Evolutionary conservation across 1,284 basidiomycete species (phyloP).

Genomic region (Peniophora sp.): DNA sequence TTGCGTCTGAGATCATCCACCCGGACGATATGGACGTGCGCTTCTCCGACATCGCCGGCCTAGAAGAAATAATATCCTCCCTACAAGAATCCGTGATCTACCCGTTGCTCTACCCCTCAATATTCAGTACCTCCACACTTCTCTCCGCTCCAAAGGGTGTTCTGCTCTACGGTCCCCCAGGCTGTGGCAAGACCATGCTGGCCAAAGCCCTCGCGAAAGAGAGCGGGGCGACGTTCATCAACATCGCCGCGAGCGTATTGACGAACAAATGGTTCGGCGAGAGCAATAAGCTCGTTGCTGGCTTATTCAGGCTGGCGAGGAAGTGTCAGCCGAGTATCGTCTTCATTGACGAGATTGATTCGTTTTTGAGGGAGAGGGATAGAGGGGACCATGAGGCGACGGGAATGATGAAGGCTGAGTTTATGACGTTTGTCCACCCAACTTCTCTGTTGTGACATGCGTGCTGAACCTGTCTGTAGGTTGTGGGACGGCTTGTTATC

Average conservation of each 20-base stretch:
- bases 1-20: slow-evolving; percentile 80
- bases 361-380: slow-evolving; percentile 83
- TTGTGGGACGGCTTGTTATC: slow-evolving; percentile 97
- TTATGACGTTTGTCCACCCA: slow-evolving; percentile 78
- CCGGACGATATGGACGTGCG: slow-evolving; percentile 75
- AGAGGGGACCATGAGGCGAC: slow-evolving; percentile 95
- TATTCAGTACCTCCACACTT: slow-evolving; percentile 74
- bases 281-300: slow-evolving; percentile 95
- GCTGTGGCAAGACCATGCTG: slow-evolving; percentile 93
- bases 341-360: slow-evolving; percentile 82
- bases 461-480: slow-evolving; percentile 30
- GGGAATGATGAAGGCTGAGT: slow-evolving; percentile 99
- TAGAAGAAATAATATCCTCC: slow-evolving; percentile 87
- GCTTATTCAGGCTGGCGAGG: slow-evolving; percentile 67
- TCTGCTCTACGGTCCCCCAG: slow-evolving; percentile 84
- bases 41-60: slow-evolving; percentile 87
- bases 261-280: slow-evolving; percentile 98
- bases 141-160: slow-evolving; percentile 75
- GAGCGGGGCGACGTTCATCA: slow-evolving; percentile 94
- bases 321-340: slow-evolving; percentile 75
- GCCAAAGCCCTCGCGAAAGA: slow-evolving; percentile 96
- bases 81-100: slow-evolving; percentile 96
- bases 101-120: slow-evolving; percentile 86
- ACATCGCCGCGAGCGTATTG: slow-evolving; percentile 73
- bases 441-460: background rate